Evolutionary conservation across 2,329 filamentous ascomycete genomes (phyloP), one percentile per base, ranked within the genome.

Genomic region (Trichoderma gracile): DNA sequence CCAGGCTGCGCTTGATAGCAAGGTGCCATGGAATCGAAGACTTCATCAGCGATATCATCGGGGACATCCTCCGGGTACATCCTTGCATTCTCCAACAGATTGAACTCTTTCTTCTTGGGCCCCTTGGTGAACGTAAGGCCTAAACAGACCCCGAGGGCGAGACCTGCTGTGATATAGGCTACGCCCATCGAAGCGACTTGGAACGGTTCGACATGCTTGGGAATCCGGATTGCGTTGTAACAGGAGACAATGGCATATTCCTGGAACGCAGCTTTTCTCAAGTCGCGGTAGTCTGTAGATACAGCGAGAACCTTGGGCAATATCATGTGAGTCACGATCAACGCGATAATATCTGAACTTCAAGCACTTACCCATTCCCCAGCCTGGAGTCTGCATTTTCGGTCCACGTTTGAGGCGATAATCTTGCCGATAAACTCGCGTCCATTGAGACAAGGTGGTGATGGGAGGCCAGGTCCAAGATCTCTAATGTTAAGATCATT

Each of bases 341-440:
- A 10, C 40, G 45, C 19, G 40, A 27, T 25, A 25, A 10, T 33
- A 46, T 12, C 7, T 21, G 4, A 27, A 14, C 38, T 6, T 0
- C 33, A 15, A 46, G 14, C 3, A 46, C 33, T 47, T 9, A 65
- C 63, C 63, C 63, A 65, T 17, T 65, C 63, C 49, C 63, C 63
- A 14, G 58, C 30, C 23, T 55, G 49, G 9, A 65, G 57, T 23
- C 21, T 27, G 19, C 63, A 65, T 33, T 17, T 54, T 10, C 55
- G 46, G 23, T 65, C 56, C 27, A 65, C 57, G 23, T 65, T 50
- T 17, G 63, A 54, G 14, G 63, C 63, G 19, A 65, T 27, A 19
- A 65, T 62, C 23, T 27, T 65, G 9, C 63, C 63, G 23, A 65
- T 57, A n/a, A 65, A 65, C 23, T 62, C 63, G n/a, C 57, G 63